These are phyloP conservation scores for Claviceps capensis DNA, from an alignment of 2,329 filamentous ascomycete genomes.

Conservation along the genomic window DNA sequence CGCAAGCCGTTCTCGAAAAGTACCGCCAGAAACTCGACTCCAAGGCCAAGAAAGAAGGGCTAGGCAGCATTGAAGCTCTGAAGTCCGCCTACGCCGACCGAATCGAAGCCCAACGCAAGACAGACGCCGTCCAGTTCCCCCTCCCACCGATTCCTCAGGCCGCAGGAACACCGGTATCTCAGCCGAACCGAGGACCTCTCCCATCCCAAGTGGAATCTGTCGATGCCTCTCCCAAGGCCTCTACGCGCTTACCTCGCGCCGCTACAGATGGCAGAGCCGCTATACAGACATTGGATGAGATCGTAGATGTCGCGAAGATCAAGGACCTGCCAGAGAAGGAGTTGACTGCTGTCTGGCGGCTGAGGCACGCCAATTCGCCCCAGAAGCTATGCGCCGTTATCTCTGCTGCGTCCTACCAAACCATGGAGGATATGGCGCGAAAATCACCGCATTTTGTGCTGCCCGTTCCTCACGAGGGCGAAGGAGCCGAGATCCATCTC, in stretches of 20 bases:
- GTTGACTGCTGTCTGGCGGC: slow-evolving; percentile 78
- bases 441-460: slow-evolving; percentile 80
- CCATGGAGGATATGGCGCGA: slow-evolving; percentile 58
- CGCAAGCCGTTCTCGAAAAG: slow-evolving; percentile 61
- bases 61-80: slow-evolving; percentile 57
- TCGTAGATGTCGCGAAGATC: slow-evolving; percentile 69
- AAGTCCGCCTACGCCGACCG: slow-evolving; percentile 75
- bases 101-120: slow-evolving; percentile 58
- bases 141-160: slow-evolving; percentile 22
- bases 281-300: slow-evolving; percentile 34
- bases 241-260: neutral
- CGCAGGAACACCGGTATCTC: slow-evolving; percentile 21
- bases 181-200: slow-evolving; percentile 19
- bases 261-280: slow-evolving; percentile 7
- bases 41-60: slow-evolving; percentile 66
- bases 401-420: slow-evolving; percentile 56
- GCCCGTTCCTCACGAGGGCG: slow-evolving; percentile 56
- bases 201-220: slow-evolving; percentile 11
- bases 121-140: slow-evolving; percentile 42
- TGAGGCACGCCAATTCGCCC: slow-evolving; percentile 62
- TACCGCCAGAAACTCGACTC: slow-evolving; percentile 74
- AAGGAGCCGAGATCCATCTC: slow-evolving; percentile 86
- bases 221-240: slow-evolving; percentile 11
- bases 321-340: slow-evolving; percentile 62
- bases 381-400: slow-evolving; percentile 76